These are phyloP conservation scores for Cudoniella acicularis DNA, from an alignment of 495 filamentous ascomycete genomes.

Conservation along the genomic window DNA sequence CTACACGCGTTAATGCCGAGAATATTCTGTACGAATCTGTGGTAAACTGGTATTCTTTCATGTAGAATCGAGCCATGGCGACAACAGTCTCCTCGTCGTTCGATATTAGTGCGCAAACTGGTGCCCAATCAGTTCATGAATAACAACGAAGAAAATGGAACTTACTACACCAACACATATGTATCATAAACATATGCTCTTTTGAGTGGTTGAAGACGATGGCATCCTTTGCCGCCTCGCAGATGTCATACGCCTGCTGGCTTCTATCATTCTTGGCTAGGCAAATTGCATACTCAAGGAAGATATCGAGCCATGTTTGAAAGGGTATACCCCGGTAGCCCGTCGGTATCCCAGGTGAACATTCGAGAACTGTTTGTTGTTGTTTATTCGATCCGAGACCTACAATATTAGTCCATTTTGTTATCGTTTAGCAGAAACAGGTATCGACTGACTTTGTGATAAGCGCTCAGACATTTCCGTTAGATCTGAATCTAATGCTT, in stretches of 20 bases:
- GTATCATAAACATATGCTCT: conserved; percentile 64
- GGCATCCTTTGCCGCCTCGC: conserved; percentile 68
- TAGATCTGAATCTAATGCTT: conserved; percentile 56
- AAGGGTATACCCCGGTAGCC: conserved; percentile 79
- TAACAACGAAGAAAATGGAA: conserved; percentile 5
- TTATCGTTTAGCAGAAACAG: conserved; percentile 8
- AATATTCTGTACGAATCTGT: conserved; percentile 84
- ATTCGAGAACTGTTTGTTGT: no score
- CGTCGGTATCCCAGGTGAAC: conserved; percentile 40
- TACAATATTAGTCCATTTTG: conserved; percentile 19
- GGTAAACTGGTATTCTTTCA: conserved; percentile 78
- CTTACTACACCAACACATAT: conserved; percentile 76
- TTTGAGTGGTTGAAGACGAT: conserved; percentile 73
- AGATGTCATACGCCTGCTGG: conserved; percentile 70
- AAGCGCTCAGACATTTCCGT: conserved; percentile 67
- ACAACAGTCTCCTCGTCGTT: conserved; percentile 76
- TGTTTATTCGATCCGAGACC: conserved; percentile 31
- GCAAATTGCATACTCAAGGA: conserved; percentile 76
- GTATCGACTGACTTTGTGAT: conserved; percentile 39
- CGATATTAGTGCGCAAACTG: conserved; percentile 74
- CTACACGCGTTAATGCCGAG: conserved; percentile 63
- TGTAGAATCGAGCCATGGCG: conserved; percentile 71
- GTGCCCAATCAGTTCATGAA: conserved; percentile 15
- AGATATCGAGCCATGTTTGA: conserved; percentile 82
- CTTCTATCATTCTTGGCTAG: conserved; percentile 54